Percentiles rank a stretch among this genome's conserved stretches.
These are phyloP conservation scores for Cladobotryum protrusum DNA, from an alignment of 2,329 filamentous ascomycete genomes.

Conservation along the genomic window DNA sequence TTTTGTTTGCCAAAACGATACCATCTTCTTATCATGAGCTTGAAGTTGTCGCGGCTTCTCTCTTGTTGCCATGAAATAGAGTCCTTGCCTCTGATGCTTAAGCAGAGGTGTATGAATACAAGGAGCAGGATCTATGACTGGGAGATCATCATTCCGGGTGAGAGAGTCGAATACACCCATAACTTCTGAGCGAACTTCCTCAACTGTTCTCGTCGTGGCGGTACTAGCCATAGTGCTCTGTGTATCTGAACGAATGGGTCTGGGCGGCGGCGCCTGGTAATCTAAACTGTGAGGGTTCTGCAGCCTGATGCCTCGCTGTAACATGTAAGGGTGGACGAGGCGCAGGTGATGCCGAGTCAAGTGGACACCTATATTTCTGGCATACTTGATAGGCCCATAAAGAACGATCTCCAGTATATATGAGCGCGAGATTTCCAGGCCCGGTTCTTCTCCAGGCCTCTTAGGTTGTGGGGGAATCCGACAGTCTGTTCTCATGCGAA, in stretches of 20 bases:
- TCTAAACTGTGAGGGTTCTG: conserved; percentile 67
- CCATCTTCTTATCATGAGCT: conserved; percentile 53
- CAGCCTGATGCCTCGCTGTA: conserved; percentile 63
- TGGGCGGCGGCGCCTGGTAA: conserved; percentile 36
- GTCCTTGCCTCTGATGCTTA: conserved; percentile 81
- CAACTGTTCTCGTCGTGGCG: conserved; percentile 56
- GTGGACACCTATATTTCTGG: conserved; percentile 58
- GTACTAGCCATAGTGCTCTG: conserved; percentile 22
- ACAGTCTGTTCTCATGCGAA: conserved; percentile 63
- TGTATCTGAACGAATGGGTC: conserved; percentile 19
- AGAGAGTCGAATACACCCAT: conserved; percentile 84
- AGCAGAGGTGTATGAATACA: conserved; percentile 64
- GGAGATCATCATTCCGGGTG: conserved; percentile 67
- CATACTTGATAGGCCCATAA: conserved; percentile 67
- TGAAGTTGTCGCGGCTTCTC: conserved; percentile 61
- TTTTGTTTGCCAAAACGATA: conserved; percentile 71
- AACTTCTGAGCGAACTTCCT: conserved; percentile 82
- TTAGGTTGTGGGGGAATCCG: conserved; percentile 64
- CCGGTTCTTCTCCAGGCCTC: conserved; percentile 55
- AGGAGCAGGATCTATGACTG: conserved; percentile 60
- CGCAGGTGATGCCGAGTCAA: conserved; percentile 59
- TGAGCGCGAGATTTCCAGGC: conserved; percentile 53
- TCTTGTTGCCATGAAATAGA: conserved; percentile 77
- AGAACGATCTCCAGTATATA: conserved; percentile 67
- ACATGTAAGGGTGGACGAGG: conserved; percentile 58